Conservation (phyloP, 1,284 basidiomycete species). For the Macrocystidia cucumis region DNA sequence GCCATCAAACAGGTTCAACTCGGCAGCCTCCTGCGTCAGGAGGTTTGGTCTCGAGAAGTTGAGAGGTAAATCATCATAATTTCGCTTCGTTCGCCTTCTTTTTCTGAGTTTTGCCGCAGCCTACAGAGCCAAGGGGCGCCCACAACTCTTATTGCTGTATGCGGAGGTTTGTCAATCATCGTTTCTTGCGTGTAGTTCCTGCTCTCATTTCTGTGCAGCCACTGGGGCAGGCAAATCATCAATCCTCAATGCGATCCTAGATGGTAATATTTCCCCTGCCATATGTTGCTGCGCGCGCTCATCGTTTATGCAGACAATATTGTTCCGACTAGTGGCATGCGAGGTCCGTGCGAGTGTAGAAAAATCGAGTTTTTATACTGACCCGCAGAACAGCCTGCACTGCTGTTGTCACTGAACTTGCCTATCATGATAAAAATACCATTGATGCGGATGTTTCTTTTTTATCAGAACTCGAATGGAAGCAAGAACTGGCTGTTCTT, state of each 20-base stretch:
- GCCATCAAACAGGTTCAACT: constrained; percentile 37
- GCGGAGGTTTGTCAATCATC: constrained; percentile 35
- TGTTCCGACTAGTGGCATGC: constrained; percentile 58
- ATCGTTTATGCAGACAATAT: constrained; percentile 37
- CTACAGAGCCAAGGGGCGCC: constrained; percentile 41
- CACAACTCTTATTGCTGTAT: constrained; percentile 52
- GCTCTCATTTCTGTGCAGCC: constrained; percentile 21
- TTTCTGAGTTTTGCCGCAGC: constrained; percentile 18
- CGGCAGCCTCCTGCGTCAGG: constrained; percentile 46
- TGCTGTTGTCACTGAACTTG: constrained; percentile 57
- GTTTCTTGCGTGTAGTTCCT: background rate
- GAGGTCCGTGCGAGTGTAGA: constrained; percentile 32
- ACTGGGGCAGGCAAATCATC: constrained; percentile 59
- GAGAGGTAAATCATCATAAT: constrained; percentile 25
- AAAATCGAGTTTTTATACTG: too few species aligned
- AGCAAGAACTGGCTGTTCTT: constrained; percentile 43
- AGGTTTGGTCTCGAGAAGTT: constrained; percentile 53
- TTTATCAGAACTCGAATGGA: constrained; percentile 47
- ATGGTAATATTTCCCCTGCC: constrained; percentile 27
- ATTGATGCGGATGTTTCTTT: constrained; percentile 56
- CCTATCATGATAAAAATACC: constrained; percentile 42
- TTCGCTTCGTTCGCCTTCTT: constrained; percentile 1
- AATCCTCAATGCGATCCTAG: constrained; percentile 50
- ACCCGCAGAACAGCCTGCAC: constrained; percentile 42
- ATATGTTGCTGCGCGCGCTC: constrained; percentile 1